Percentiles rank a stretch among this genome's conserved stretches.
Conservation (phyloP, 2,329 filamentous ascomycete species). For the Thielaviopsis populi region DNA sequence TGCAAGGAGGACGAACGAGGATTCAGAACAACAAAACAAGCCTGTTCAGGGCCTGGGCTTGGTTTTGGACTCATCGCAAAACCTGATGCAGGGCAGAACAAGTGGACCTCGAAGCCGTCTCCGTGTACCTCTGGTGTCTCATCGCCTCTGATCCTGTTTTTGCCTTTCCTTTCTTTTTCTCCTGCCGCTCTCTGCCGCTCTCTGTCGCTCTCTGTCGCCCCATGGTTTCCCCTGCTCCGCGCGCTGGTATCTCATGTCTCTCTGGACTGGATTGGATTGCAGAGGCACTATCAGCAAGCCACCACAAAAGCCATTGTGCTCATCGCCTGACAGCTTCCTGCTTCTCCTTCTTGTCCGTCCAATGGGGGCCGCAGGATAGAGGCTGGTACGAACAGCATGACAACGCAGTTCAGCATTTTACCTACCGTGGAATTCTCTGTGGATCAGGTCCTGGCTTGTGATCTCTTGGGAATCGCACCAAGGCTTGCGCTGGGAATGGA, state of each 20-base stretch:
- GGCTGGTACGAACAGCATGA: neutral
- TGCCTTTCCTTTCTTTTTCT: neutral
- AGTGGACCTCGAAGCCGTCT: neutral
- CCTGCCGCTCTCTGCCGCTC: neutral
- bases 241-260: neutral
- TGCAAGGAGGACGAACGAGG: neutral
- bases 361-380: neutral
- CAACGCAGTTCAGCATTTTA: neutral
- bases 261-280: slow-evolving; percentile 1
- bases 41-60: neutral
- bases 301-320: neutral
- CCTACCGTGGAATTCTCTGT: neutral
- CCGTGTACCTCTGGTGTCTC: neutral
- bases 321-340: neutral
- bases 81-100: neutral
- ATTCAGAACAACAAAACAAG: neutral
- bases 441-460: neutral
- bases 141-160: neutral
- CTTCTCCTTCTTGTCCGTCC: neutral
- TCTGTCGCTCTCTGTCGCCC: neutral
- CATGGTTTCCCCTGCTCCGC: neutral
- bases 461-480: neutral
- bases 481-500: neutral
- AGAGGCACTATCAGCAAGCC: slow-evolving; percentile 5
- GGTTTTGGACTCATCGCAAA: slow-evolving; percentile 3